phyloP scores from a whole-genome alignment of 768 basidiomycete genomes.

The Naganishia vishniacii region DNA sequence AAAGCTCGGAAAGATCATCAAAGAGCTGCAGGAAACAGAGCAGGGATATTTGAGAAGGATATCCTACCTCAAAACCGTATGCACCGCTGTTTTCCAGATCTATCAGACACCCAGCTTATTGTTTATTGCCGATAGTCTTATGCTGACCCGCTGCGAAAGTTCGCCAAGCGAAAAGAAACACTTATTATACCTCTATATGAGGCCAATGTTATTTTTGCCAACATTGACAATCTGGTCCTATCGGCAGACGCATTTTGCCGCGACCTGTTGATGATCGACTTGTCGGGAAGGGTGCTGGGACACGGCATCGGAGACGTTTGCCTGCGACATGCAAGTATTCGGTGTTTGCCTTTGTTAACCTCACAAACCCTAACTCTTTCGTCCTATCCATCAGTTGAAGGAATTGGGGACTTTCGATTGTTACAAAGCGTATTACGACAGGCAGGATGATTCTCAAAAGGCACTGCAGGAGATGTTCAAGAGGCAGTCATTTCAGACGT shows the following conservation, averaged over 20 bases:
- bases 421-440: slow-evolving; percentile 83
- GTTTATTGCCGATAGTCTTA: slow-evolving; percentile 56
- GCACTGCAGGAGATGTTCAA: slow-evolving; percentile 78
- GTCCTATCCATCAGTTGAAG: slow-evolving; percentile 56
- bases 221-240: slow-evolving; percentile 79
- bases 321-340: slow-evolving; percentile 59
- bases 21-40: slow-evolving; percentile 83
- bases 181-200: slow-evolving; percentile 84
- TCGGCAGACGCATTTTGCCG: slow-evolving; percentile 82
- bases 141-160: slow-evolving; percentile 81
- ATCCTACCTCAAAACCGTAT: slow-evolving; percentile 64
- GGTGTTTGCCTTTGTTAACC: neutral
- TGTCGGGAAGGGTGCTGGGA: slow-evolving; percentile 57
- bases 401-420: slow-evolving; percentile 77
- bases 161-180: slow-evolving; percentile 75
- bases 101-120: neutral
- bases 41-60: slow-evolving; percentile 80
- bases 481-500: slow-evolving; percentile 69
- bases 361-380: neutral
- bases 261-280: slow-evolving; percentile 73
- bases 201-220: slow-evolving; percentile 87
- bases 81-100: slow-evolving; percentile 13
- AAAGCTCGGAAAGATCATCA: slow-evolving; percentile 57
- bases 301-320: slow-evolving; percentile 75
- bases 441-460: slow-evolving; percentile 83